phyloP scores from a whole-genome alignment of 495 filamentous ascomycete species.

The Letharia columbiana region DNA sequence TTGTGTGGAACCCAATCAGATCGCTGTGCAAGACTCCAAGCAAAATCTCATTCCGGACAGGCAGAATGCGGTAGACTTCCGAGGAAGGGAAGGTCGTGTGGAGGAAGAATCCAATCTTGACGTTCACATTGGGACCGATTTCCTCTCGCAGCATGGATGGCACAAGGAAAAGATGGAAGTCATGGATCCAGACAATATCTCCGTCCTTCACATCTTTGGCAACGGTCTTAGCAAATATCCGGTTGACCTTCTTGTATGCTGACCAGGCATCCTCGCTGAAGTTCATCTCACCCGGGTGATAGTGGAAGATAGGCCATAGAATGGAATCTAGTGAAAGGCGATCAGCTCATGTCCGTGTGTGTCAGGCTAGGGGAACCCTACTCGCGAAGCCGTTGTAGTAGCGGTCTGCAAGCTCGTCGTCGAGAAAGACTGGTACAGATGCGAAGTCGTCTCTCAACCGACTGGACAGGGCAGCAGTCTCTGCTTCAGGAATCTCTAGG shows the following conservation, averaged over 20 bases:
- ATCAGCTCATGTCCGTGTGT: constrained; percentile 2
- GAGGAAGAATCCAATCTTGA: constrained; percentile 90
- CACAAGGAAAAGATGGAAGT: constrained; percentile 92
- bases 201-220: constrained; percentile 63
- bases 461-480: constrained; percentile 52
- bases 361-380: constrained; percentile 36
- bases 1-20: constrained; percentile 88
- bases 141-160: constrained; percentile 79
- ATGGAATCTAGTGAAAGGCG: constrained; percentile 61
- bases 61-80: constrained; percentile 85
- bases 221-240: constrained; percentile 72
- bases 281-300: constrained; percentile 85
- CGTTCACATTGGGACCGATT: constrained; percentile 60
- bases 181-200: constrained; percentile 89
- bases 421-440: constrained; percentile 68
- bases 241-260: constrained; percentile 80
- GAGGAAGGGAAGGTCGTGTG: constrained; percentile 91
- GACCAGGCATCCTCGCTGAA: constrained; percentile 83
- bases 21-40: constrained; percentile 76
- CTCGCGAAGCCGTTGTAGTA: constrained; percentile 87
- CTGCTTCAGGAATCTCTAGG: constrained; percentile 67
- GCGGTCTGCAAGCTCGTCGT: constrained; percentile 67
- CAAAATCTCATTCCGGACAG: constrained; percentile 75
- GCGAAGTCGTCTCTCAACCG: constrained; percentile 64
- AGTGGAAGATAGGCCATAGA: constrained; percentile 93